Evolutionary conservation across 805 yeast species (phyloP).

Genomic region (Saccharomycopsis sp.): DNA sequence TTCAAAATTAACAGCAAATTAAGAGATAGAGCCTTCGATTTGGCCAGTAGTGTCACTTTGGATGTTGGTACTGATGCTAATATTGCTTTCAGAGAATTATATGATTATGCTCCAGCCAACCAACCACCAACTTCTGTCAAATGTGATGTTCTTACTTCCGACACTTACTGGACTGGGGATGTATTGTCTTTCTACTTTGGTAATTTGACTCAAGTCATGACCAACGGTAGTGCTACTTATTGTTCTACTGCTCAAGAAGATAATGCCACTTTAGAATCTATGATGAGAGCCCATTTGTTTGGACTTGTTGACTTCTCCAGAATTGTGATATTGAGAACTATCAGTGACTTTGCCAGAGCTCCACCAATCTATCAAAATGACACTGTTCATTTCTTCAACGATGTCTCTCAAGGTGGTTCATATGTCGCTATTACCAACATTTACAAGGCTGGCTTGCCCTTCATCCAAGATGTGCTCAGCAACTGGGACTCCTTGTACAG

Average conservation of each 20-base stretch:
- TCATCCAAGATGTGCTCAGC: constrained; percentile 39
- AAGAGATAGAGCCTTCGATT: constrained; percentile 44
- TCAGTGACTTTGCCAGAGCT: constrained; percentile 47
- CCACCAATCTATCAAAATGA: constrained; percentile 34
- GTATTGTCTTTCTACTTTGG: constrained; percentile 40
- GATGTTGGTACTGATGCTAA: constrained; percentile 36
- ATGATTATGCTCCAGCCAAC: constrained; percentile 41
- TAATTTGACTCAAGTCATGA: constrained; percentile 36
- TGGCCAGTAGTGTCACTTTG: constrained; percentile 37
- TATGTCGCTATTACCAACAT: constrained; percentile 40
- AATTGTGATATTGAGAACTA: constrained; percentile 49
- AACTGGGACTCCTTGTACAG: constrained; percentile 35
- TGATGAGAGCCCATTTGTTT: constrained; percentile 41
- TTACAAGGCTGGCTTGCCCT: constrained; percentile 42
- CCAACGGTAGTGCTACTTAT: constrained; percentile 50
- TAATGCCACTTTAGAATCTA: constrained; percentile 51
- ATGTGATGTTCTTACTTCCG: constrained; percentile 54
- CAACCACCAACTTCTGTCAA: constrained; percentile 35
- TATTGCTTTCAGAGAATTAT: constrained; percentile 36
- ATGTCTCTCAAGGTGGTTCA: constrained; percentile 41
- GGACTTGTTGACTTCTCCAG: constrained; percentile 49
- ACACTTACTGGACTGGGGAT: constrained; percentile 48
- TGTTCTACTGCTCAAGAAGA: constrained; percentile 61
- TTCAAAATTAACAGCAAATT: constrained; percentile 50
- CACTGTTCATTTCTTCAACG: constrained; percentile 40